Percentiles rank a stretch among this genome's conserved stretches.
Evolutionary conservation across 495 filamentous ascomycete genomes (phyloP).

Genomic region (Penicillium flavigenum): DNA sequence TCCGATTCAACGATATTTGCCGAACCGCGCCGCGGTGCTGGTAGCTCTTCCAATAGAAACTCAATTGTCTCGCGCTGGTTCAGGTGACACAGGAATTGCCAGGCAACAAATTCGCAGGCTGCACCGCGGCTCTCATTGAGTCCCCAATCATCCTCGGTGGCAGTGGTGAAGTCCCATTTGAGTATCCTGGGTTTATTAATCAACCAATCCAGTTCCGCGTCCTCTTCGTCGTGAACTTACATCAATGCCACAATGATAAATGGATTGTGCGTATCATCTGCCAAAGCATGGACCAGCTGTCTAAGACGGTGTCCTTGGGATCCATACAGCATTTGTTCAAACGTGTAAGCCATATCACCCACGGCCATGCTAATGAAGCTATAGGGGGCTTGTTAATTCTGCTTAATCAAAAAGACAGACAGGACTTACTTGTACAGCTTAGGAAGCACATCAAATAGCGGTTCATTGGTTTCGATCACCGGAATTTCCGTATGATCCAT

Average conservation of each 20-base stretch:
- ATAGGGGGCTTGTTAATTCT: background rate
- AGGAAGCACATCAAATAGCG: constrained; percentile 64
- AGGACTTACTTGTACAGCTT: constrained; percentile 61
- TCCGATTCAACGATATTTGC: constrained; percentile 28
- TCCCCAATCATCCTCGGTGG: constrained; percentile 63
- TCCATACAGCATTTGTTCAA: constrained; percentile 74
- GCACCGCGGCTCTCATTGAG: constrained; percentile 73
- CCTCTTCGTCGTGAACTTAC: constrained; percentile 44
- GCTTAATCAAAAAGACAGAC: background rate
- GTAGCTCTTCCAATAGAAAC: constrained; percentile 79
- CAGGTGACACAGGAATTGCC: constrained; percentile 78
- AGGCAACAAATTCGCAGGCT: constrained; percentile 90
- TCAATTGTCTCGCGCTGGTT: constrained; percentile 80
- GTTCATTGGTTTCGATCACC: constrained; percentile 61
- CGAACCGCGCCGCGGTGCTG: constrained; percentile 28
- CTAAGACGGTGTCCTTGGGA: constrained; percentile 63
- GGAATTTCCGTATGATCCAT: constrained; percentile 49
- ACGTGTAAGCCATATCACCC: constrained; percentile 63
- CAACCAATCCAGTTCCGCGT: background rate
- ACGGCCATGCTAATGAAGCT: constrained; percentile 57
- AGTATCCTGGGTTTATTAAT: constrained; percentile 57
- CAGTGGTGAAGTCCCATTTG: constrained; percentile 70
- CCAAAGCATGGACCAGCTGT: constrained; percentile 64
- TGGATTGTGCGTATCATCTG: constrained; percentile 64
- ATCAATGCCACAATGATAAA: constrained; percentile 76